Evolutionary conservation across 2,329 filamentous ascomycete species (phyloP).

Genomic region (Colletotrichum cuscutae): DNA sequence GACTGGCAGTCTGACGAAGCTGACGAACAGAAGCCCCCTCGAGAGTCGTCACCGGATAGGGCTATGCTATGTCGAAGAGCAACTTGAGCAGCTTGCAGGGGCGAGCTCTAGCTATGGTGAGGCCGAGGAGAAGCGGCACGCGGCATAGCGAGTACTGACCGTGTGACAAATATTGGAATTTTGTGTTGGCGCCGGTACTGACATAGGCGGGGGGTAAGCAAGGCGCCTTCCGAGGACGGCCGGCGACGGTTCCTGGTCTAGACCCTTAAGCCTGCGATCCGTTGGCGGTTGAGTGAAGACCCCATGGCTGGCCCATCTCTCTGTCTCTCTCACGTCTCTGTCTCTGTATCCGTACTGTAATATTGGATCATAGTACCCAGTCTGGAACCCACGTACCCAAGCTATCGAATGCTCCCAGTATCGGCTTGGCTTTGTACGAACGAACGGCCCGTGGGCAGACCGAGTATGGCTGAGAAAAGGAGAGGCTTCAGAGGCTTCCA

Average conservation of each 20-base stretch:
- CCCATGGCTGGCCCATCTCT: background rate
- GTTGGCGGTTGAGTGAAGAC: slow-evolving; percentile 1
- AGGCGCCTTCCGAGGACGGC: slow-evolving; percentile 11
- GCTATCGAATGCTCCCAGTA: background rate
- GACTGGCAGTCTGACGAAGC: background rate
- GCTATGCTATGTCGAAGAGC: slow-evolving; percentile 1
- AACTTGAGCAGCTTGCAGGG: background rate
- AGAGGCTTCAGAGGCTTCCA: background rate
- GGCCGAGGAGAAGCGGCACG: background rate
- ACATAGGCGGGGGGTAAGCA: slow-evolving; percentile 1
- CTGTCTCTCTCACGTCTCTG: background rate
- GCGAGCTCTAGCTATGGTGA: background rate
- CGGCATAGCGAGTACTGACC: background rate
- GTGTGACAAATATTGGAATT: slow-evolving; percentile 12
- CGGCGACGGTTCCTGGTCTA: slow-evolving; percentile 5
- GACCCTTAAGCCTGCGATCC: background rate
- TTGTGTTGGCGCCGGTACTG: slow-evolving; percentile 12
- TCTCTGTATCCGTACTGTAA: background rate
- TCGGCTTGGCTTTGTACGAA: background rate
- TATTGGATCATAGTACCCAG: background rate
- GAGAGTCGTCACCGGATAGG: slow-evolving; percentile 2
- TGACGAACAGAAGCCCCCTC: background rate
- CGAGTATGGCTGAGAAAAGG: background rate
- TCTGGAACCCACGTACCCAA: background rate
- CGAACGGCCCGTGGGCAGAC: background rate